A percentile compares a stretch with the other conserved stretches of the same genome.
These are phyloP conservation scores for Chalciporus sp. DNA, from an alignment of 1,284 basidiomycete genomes.

Conservation along the genomic window DNA sequence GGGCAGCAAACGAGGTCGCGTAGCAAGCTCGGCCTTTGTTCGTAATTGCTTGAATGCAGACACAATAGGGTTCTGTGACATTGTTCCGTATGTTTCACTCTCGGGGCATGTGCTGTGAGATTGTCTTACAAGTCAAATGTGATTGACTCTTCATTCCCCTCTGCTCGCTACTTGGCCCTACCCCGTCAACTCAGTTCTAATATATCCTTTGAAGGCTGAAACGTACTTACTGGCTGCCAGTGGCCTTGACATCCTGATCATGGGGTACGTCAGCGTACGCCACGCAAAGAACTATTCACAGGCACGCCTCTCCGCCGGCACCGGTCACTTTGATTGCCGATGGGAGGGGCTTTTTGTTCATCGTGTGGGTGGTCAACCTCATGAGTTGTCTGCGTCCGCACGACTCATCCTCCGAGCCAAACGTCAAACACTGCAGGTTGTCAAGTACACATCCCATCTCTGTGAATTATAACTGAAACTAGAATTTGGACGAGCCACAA, in stretches of 20 bases:
- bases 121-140: background rate
- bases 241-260: background rate
- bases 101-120: background rate
- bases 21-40: background rate
- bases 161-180: background rate
- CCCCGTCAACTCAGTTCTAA: background rate
- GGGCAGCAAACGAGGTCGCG: background rate
- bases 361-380: background rate
- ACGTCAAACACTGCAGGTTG: background rate
- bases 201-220: background rate
- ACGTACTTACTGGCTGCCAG: background rate
- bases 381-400: background rate
- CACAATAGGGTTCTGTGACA: background rate
- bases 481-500: background rate
- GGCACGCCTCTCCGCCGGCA: conserved; percentile 8
- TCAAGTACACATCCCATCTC: background rate
- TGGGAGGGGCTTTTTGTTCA: background rate
- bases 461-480: background rate
- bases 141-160: background rate
- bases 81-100: background rate
- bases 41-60: background rate
- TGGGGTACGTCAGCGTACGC: background rate
- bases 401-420: background rate
- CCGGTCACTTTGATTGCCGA: conserved; percentile 2
- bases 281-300: background rate